phyloP scores from a whole-genome alignment of 1,139 yeast species.

The Kluyveromyces marxianus region DNA sequence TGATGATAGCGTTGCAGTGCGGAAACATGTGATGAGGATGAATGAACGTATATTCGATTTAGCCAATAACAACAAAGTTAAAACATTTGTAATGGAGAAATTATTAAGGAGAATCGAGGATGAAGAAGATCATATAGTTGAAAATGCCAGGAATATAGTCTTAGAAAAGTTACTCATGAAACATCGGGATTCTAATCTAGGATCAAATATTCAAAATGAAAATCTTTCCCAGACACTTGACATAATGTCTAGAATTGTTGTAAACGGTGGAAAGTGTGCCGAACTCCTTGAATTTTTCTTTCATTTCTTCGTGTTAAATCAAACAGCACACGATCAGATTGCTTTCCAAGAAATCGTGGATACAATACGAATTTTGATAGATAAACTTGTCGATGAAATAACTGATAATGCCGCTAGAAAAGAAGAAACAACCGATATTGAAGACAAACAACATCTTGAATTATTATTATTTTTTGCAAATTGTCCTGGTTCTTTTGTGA shows the following conservation, averaged over 20 bases:
- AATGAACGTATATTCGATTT: conserved; percentile 43
- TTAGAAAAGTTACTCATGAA: conserved; percentile 40
- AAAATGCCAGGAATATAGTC: conserved; percentile 37
- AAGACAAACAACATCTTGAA: conserved; percentile 32
- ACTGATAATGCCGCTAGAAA: conserved; percentile 28
- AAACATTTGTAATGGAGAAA: conserved; percentile 40
- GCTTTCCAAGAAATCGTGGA: conserved; percentile 17
- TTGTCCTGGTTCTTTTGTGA: conserved; percentile 43
- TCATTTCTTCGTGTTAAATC: conserved; percentile 34
- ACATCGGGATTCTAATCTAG: neutral
- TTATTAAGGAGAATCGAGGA: conserved; percentile 55
- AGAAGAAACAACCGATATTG: conserved; percentile 22
- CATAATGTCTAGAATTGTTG: conserved; percentile 36
- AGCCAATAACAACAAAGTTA: conserved; percentile 30
- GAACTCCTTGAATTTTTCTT: conserved; percentile 40
- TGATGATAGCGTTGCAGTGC: conserved; percentile 59
- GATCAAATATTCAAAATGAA: neutral
- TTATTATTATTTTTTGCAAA: conserved; percentile 48
- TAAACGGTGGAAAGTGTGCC: conserved; percentile 33
- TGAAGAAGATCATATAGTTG: conserved; percentile 55
- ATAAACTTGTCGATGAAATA: conserved; percentile 24
- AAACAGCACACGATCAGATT: conserved; percentile 21
- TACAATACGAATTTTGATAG: conserved; percentile 22
- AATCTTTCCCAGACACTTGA: conserved; percentile 20
- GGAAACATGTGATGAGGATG: conserved; percentile 53